Conservation (phyloP, 2,329 filamentous ascomycete species). For the Penicillium sp. region DNA sequence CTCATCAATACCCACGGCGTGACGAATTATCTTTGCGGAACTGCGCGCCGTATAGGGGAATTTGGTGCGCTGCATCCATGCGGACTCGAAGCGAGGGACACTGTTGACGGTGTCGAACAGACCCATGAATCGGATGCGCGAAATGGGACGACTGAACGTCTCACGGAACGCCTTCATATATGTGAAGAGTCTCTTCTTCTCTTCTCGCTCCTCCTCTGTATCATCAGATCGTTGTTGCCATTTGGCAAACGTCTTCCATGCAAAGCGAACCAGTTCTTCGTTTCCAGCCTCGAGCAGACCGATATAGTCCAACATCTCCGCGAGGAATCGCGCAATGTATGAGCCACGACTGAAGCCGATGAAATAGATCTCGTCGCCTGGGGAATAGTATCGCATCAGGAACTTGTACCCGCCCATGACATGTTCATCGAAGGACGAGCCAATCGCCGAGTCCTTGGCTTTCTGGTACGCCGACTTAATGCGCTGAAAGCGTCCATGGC, state of each 20-base stretch:
- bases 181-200: slow-evolving; percentile 58
- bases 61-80: slow-evolving; percentile 72
- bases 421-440: slow-evolving; percentile 78
- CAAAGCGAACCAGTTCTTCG: slow-evolving; percentile 81
- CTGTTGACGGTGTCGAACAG: slow-evolving; percentile 83
- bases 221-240: slow-evolving; percentile 41
- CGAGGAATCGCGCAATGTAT: slow-evolving; percentile 73
- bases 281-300: slow-evolving; percentile 79
- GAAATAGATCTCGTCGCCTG: slow-evolving; percentile 64
- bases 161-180: slow-evolving; percentile 81
- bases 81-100: slow-evolving; percentile 72
- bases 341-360: slow-evolving; percentile 74
- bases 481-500: slow-evolving; percentile 37
- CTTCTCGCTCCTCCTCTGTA: slow-evolving; percentile 29
- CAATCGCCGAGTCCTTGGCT: slow-evolving; percentile 69
- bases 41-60: slow-evolving; percentile 63
- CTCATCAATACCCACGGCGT: slow-evolving; percentile 61
- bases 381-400: slow-evolving; percentile 71
- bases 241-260: slow-evolving; percentile 63
- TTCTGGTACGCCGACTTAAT: slow-evolving; percentile 56
- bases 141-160: slow-evolving; percentile 75
- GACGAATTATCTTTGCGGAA: slow-evolving; percentile 57
- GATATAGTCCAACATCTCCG: slow-evolving; percentile 83
- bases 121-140: slow-evolving; percentile 73
- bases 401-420: slow-evolving; percentile 83